Percentiles rank a stretch among this genome's conserved stretches.
These are phyloP conservation scores for Solanum hybrid DNA, from an alignment of 305 asterid genomes.

Conservation along the genomic window DNA sequence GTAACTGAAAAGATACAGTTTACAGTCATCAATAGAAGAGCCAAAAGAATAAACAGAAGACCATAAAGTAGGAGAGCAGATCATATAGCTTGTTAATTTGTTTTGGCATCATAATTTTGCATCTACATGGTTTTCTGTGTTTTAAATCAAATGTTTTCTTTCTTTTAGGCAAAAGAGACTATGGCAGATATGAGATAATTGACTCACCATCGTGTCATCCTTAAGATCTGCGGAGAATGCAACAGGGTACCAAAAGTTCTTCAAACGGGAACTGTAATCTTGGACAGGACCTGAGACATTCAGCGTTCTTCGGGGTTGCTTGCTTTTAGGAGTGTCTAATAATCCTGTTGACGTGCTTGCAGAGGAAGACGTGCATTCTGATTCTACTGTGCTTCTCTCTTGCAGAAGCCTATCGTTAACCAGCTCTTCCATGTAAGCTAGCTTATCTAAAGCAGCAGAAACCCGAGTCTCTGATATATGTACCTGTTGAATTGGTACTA, in stretches of 20 bases:
- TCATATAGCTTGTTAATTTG: neutral
- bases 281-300: constrained; percentile 74
- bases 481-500: constrained; percentile 33
- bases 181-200: neutral
- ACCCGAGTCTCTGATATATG: constrained; percentile 89
- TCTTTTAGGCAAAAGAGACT: neutral
- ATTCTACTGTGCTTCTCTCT: constrained; percentile 36
- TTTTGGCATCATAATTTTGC: neutral
- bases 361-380: constrained; percentile 26
- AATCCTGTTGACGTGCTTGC: constrained; percentile 37
- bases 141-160: neutral
- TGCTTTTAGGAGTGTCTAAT: constrained; percentile 19
- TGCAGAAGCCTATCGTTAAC: constrained; percentile 61
- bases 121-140: neutral
- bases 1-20: constrained; percentile 34
- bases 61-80: neutral
- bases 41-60: neutral
- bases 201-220: constrained; percentile 72
- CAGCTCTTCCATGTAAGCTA: constrained; percentile 74
- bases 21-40: neutral
- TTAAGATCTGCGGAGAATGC: constrained; percentile 70
- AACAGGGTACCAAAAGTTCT: constrained; percentile 85
- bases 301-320: constrained; percentile 32
- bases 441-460: constrained; percentile 75
- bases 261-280: constrained; percentile 45